Evolutionary conservation across 78 protist genomes (phyloP).

Genomic region (slime mould (Dictyostelium discoideum)): DNA sequence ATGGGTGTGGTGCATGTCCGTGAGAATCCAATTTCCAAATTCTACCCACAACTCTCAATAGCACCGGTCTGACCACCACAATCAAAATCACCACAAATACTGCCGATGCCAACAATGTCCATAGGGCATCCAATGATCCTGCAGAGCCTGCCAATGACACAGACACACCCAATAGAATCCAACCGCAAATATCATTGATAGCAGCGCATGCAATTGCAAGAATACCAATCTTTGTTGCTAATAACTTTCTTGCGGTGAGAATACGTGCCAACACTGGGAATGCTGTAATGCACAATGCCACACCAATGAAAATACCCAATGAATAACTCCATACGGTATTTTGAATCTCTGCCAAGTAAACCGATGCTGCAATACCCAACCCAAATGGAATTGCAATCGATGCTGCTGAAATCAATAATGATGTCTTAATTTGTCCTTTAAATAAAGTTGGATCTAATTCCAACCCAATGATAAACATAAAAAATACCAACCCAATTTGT

Average conservation of each 20-base stretch:
- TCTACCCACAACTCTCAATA: not conserved
- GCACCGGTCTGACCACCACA: slow-evolving; percentile 19
- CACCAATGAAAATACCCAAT: slow-evolving; percentile 75
- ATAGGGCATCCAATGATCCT: slow-evolving; percentile 36
- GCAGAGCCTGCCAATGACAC: slow-evolving; percentile 59
- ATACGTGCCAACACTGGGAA: slow-evolving; percentile 82
- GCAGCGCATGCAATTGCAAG: slow-evolving; percentile 77
- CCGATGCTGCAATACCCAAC: slow-evolving; percentile 57
- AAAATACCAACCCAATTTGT: slow-evolving; percentile 84
- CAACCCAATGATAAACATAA: slow-evolving; percentile 87
- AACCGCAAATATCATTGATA: slow-evolving; percentile 79
- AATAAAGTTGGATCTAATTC: slow-evolving; percentile 81
- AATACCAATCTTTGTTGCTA: slow-evolving; percentile 63
- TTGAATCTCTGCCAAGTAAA: slow-evolving; percentile 58
- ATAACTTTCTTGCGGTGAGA: slow-evolving; percentile 50
- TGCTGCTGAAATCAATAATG: slow-evolving; percentile 31
- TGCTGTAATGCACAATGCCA: slow-evolving; percentile 83
- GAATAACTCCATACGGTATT: slow-evolving; percentile 54
- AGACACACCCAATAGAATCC: slow-evolving; percentile 68
- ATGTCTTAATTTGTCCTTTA: slow-evolving; percentile 42
- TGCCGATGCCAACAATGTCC: slow-evolving; percentile 40
- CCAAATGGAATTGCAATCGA: slow-evolving; percentile 84
- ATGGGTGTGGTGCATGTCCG: slow-evolving; percentile 50
- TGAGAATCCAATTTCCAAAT: slow-evolving; percentile 26
- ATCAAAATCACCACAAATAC: slow-evolving; percentile 55